Conservation (phyloP, 2,329 filamentous ascomycete species). For the Westerdykella aurantiaca region DNA sequence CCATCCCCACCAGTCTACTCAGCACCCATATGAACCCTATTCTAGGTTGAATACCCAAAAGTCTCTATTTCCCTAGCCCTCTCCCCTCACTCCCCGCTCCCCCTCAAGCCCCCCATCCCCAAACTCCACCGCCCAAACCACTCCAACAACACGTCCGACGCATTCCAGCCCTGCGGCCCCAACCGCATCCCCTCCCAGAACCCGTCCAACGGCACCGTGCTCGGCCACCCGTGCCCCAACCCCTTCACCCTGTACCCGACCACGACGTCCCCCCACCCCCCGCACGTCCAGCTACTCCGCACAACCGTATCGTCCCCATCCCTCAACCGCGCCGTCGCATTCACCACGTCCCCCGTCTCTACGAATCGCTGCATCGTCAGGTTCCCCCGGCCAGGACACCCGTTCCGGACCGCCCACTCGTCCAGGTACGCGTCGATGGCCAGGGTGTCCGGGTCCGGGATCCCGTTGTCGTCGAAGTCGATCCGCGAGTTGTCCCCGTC, state of each 20-base stretch:
- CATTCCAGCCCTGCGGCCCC: slow-evolving; percentile 19
- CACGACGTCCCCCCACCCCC: slow-evolving; percentile 9
- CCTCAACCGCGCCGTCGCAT: slow-evolving; percentile 3
- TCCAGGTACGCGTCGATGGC: slow-evolving; percentile 12
- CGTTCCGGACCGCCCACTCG: slow-evolving; percentile 8
- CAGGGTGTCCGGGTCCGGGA: slow-evolving; percentile 10
- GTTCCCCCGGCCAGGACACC: slow-evolving; percentile 3
- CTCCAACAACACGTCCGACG: slow-evolving; percentile 13
- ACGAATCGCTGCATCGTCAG: slow-evolving; percentile 1
- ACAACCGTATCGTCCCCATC: slow-evolving; percentile 8
- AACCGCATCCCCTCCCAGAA: slow-evolving; percentile 14
- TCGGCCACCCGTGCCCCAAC: slow-evolving; percentile 49
- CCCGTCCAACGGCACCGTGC: slow-evolving; percentile 29
- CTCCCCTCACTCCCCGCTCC: too few species aligned
- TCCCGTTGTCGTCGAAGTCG: slow-evolving; percentile 17
- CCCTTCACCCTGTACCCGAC: slow-evolving; percentile 41
- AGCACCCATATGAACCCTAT: too few species aligned
- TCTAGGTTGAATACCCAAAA: too few species aligned
- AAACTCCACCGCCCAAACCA: slow-evolving; percentile 19
- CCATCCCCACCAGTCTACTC: too few species aligned
- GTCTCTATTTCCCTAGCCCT: too few species aligned
- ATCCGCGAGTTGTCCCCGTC: slow-evolving; percentile 13
- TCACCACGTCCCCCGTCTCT: neutral
- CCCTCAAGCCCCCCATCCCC: slow-evolving; percentile 1
- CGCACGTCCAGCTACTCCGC: slow-evolving; percentile 11